phyloP scores from a whole-genome alignment of 257 asterid species.

The Anisodus tanguticus region DNA sequence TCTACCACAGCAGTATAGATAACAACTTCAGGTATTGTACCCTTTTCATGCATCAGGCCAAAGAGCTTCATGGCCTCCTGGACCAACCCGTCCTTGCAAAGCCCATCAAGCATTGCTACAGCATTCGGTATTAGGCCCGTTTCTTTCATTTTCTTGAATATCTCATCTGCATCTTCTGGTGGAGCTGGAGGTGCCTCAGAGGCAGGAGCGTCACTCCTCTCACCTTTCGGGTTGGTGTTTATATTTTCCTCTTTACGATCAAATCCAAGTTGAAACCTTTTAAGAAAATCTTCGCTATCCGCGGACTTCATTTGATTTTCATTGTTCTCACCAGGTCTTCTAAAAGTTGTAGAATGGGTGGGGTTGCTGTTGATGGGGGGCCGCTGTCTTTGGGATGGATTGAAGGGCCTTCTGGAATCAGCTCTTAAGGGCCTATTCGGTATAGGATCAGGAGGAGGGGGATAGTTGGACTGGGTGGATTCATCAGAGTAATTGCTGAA shows the following conservation, averaged over 20 bases:
- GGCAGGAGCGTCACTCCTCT: slow-evolving; percentile 28
- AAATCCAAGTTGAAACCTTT: slow-evolving; percentile 75
- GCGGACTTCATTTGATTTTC: slow-evolving; percentile 37
- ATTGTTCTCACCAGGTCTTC: slow-evolving; percentile 28
- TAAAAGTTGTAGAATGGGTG: slow-evolving; percentile 19
- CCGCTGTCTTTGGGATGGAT: slow-evolving; percentile 38
- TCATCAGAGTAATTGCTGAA: not conserved
- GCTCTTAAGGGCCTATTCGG: slow-evolving; percentile 57
- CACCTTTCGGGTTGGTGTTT: slow-evolving; percentile 31
- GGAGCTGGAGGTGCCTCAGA: slow-evolving; percentile 46
- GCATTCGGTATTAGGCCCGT: slow-evolving; percentile 90
- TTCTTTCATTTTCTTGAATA: slow-evolving; percentile 87
- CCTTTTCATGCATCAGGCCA: slow-evolving; percentile 81
- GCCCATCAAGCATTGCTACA: slow-evolving; percentile 91
- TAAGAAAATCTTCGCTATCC: slow-evolving; percentile 62
- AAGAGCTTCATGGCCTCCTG: slow-evolving; percentile 89
- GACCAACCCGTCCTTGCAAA: slow-evolving; percentile 88
- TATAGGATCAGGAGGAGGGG: slow-evolving; percentile 53
- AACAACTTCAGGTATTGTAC: slow-evolving; percentile 83
- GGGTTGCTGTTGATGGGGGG: slow-evolving; percentile 11
- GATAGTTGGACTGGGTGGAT: not conserved
- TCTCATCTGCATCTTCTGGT: slow-evolving; percentile 75
- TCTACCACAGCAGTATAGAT: slow-evolving; percentile 89
- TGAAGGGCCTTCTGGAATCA: slow-evolving; percentile 32
- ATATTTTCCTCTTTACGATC: slow-evolving; percentile 39